These are phyloP conservation scores for Lablab purpureus DNA, from an alignment of 306 rosid genomes.

Conservation along the genomic window DNA sequence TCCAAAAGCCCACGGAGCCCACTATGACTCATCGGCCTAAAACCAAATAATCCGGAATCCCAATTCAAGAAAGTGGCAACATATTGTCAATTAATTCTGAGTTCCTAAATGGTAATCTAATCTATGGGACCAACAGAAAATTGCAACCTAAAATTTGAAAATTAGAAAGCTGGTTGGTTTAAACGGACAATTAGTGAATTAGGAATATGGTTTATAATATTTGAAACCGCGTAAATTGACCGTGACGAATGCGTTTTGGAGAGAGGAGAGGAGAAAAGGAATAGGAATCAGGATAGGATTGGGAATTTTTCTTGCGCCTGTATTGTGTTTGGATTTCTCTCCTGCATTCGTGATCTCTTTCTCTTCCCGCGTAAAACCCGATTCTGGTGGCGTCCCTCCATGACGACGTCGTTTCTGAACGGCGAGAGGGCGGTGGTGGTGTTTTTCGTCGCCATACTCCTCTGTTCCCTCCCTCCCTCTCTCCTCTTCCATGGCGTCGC, in stretches of 20 bases:
- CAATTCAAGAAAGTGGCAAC: too few relatives aligned
- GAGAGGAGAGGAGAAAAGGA: constrained; percentile 3
- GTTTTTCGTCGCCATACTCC: constrained; percentile 62
- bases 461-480: constrained; percentile 75
- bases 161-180: not conserved
- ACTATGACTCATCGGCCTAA: not conserved
- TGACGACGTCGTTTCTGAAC: constrained; percentile 48
- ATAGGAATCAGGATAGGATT: not conserved
- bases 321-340: not conserved
- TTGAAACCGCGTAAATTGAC: constrained; percentile 32
- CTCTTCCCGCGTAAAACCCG: constrained; percentile 51
- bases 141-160: constrained; percentile 5
- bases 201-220: not conserved
- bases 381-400: not conserved
- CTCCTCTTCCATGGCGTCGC: constrained; percentile 78
- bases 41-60: not conserved
- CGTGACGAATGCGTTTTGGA: not conserved
- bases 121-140: too few relatives aligned
- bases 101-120: not conserved
- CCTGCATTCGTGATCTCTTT: not conserved
- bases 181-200: not conserved
- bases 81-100: not conserved
- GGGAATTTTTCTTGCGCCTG: not conserved
- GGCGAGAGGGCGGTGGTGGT: constrained; percentile 84
- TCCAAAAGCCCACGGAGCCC: not conserved